These are phyloP conservation scores for Pyrenophora tritici-repentis DNA, from an alignment of 2,329 filamentous ascomycete species.

Conservation along the genomic window DNA sequence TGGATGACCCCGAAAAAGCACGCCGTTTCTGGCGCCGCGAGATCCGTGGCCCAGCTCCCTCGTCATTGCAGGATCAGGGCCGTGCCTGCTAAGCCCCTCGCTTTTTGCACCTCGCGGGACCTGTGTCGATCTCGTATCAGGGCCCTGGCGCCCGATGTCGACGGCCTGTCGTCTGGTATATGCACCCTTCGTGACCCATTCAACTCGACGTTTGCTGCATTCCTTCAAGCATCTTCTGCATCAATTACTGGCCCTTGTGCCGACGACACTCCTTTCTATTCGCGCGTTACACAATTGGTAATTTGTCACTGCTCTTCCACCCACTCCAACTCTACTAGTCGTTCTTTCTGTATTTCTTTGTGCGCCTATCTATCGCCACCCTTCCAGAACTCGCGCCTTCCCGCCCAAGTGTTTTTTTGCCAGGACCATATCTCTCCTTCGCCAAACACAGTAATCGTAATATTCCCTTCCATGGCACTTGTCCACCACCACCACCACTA, in stretches of 20 bases:
- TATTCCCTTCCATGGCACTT: slow-evolving; percentile 31
- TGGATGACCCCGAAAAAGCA: slow-evolving; percentile 25
- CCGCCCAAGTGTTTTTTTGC: slow-evolving; percentile 6
- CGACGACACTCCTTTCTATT: slow-evolving; percentile 32
- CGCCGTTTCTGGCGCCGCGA: slow-evolving; percentile 35
- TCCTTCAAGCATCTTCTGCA: slow-evolving; percentile 28
- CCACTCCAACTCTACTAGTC: slow-evolving; percentile 17
- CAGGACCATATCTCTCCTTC: not conserved
- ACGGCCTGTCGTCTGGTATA: slow-evolving; percentile 25
- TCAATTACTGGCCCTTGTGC: slow-evolving; percentile 12
- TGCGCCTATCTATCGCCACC: slow-evolving; percentile 18
- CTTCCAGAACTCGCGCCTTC: slow-evolving; percentile 9
- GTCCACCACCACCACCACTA: slow-evolving; percentile 11
- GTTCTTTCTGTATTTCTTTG: slow-evolving; percentile 15
- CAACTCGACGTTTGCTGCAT: slow-evolving; percentile 21
- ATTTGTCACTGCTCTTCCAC: slow-evolving; percentile 16
- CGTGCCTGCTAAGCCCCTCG: slow-evolving; percentile 28
- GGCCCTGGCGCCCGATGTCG: slow-evolving; percentile 14
- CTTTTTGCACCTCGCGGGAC: slow-evolving; percentile 24
- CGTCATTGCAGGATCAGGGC: slow-evolving; percentile 18
- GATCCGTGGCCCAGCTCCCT: slow-evolving; percentile 21
- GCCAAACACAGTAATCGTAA: slow-evolving; percentile 20
- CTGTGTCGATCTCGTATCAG: slow-evolving; percentile 31
- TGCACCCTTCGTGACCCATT: slow-evolving; percentile 12
- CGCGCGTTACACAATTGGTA: slow-evolving; percentile 22